Base-by-base conservation (phyloP, 2,329 filamentous ascomycete species). In the Verruconis gallopava region DNA sequence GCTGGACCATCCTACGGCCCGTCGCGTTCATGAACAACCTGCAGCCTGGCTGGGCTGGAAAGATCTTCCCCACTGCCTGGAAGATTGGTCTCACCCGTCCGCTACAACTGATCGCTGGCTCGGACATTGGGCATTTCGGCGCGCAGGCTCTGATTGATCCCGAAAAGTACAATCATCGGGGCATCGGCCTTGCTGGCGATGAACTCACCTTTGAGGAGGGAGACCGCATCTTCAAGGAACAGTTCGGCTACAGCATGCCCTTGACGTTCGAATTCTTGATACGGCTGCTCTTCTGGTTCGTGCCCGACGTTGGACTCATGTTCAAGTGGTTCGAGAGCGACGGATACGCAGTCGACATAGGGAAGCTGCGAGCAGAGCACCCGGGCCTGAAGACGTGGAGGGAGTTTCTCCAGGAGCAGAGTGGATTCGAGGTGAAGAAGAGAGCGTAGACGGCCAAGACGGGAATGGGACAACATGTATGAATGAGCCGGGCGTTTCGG, bases 11-110 rank as follows among this genome's bases (percentile, higher is more conserved):
- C 30, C 59, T 81, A 2, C 67, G 76, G 3, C 77, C 77, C 0
- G 69, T 72, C 0, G 72, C 70, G 2, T 81, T 81, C 58, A 73
- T 77, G 62, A 75, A 81, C 39, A 76, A 79, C 56, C 50, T 73
- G 3, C 55, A 51, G 2, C 61, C 65, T 0, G 62, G 61, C 9
- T 67, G 72, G 48, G 47, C 62, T 5, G 68, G 67, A 3, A 68
- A 67, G 44, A 58, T 67, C 2, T 72, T 73, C 50, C 52, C 64
- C 0, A 62, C 68, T 0, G 56, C 55, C 0, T 43, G 71, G 13
- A 39, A 40, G 25, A 53, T 61, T 37, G n/a, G n/a, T n/a, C 25
- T 30, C 9, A 62, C 56, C 1, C 68, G 66, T 45, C 53, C 60
- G 2, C 48, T 69, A 15, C 58, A 63, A 44, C 59, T 59, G 54